Percentiles rank a stretch among this genome's conserved stretches.
phyloP scores from a whole-genome alignment of 768 basidiomycete genomes.

The Coprinellus micaceus region DNA sequence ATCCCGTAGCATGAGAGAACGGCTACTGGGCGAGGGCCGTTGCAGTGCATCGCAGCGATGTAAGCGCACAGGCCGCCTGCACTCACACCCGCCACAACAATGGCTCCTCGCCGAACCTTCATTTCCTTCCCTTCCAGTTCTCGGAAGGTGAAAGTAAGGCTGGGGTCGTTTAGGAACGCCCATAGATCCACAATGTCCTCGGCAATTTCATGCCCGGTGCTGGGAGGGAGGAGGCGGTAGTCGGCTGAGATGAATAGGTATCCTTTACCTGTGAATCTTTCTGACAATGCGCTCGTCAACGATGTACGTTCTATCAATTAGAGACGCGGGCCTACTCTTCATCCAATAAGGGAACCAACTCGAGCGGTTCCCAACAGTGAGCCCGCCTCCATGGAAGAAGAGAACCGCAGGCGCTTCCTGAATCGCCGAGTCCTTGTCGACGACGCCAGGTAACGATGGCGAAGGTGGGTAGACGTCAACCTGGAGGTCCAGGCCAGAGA shows the following conservation, averaged over 20 bases:
- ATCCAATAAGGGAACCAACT: constrained; percentile 72
- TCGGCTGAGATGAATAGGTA: constrained; percentile 60
- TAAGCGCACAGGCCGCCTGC: constrained; percentile 65
- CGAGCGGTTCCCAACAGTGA: constrained; percentile 53
- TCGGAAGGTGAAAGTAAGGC: constrained; percentile 6
- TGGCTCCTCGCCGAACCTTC: constrained; percentile 39
- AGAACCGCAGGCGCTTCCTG: constrained; percentile 31
- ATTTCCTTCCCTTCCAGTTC: constrained; percentile 12
- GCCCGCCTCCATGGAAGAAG: constrained; percentile 54
- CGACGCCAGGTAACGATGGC: background rate
- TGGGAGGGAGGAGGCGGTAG: constrained; percentile 53
- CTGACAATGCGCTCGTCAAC: constrained; percentile 26
- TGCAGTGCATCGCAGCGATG: constrained; percentile 51
- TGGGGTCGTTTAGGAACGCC: constrained; percentile 34
- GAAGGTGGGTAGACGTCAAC: background rate
- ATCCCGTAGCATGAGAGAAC: constrained; percentile 58
- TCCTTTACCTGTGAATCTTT: constrained; percentile 43
- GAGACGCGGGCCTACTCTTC: constrained; percentile 35
- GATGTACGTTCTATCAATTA: background rate
- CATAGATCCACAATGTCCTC: constrained; percentile 58
- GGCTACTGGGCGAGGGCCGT: constrained; percentile 47
- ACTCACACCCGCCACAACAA: constrained; percentile 56
- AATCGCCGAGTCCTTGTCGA: background rate
- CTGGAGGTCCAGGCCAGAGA: background rate
- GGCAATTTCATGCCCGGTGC: constrained; percentile 54